A percentile compares a stretch with the other conserved stretches of the same genome.
phyloP scores from a whole-genome alignment of 257 asterid species.

The Verbena officinalis region DNA sequence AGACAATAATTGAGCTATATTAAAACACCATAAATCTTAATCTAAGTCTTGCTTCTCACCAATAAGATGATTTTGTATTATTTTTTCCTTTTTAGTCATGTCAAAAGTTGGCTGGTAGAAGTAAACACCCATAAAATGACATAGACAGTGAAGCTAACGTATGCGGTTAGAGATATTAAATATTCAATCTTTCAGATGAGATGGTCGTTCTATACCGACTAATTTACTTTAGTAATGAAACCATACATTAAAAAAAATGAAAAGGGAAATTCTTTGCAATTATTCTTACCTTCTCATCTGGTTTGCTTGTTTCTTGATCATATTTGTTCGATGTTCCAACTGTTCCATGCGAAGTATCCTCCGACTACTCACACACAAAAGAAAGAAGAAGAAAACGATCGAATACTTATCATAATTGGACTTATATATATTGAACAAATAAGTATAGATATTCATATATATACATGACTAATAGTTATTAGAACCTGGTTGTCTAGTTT shows the following conservation, averaged over 20 bases:
- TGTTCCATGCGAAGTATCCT: constrained; percentile 74
- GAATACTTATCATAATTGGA: neutral
- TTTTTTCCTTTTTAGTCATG: too few relatives aligned
- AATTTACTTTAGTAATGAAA: too few relatives aligned
- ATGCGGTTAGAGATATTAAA: neutral
- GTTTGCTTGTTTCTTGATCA: constrained; percentile 69
- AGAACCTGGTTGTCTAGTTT: constrained; percentile 65
- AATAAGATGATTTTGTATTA: neutral
- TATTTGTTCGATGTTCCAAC: constrained; percentile 55
- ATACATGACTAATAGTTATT: neutral
- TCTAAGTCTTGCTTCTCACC: neutral
- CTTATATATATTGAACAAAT: neutral
- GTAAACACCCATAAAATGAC: neutral
- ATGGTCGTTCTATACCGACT: too few relatives aligned
- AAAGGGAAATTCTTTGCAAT: too few relatives aligned
- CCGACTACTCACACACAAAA: constrained; percentile 47
- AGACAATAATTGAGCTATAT: neutral
- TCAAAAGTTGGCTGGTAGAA: constrained; percentile 1
- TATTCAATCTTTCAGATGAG: too few relatives aligned
- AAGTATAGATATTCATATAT: neutral
- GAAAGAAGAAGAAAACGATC: too few relatives aligned
- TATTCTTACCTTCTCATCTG: constrained; percentile 62
- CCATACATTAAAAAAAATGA: too few relatives aligned
- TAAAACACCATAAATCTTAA: too few relatives aligned
- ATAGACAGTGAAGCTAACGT: neutral